Percentiles rank a stretch among this genome's conserved stretches.
Conservation (phyloP, 192 early-diverging fungal species). For the Podila epicladia region DNA sequence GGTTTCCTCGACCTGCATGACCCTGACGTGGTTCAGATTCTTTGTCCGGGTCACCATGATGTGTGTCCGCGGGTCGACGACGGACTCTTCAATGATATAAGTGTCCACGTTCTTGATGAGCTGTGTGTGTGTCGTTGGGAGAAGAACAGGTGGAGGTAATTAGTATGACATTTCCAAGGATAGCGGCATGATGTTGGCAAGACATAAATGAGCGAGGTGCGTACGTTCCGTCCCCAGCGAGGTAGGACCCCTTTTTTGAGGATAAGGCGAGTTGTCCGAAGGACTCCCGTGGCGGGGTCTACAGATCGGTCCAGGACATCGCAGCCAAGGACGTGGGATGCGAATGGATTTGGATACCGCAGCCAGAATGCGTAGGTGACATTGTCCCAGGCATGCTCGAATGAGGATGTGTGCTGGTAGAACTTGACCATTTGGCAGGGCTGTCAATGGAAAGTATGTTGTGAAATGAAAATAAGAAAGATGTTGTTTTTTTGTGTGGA, state of each 20-base stretch:
- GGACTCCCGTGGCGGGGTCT: slow-evolving; percentile 78
- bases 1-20: slow-evolving; percentile 93
- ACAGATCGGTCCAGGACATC: slow-evolving; percentile 94
- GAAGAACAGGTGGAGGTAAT: no score
- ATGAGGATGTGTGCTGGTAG: slow-evolving; percentile 80
- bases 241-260: slow-evolving; percentile 90
- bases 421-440: slow-evolving; percentile 19
- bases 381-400: slow-evolving; percentile 83
- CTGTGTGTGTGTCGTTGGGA: slow-evolving; percentile 32
- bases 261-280: slow-evolving; percentile 89
- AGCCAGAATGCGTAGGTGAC: slow-evolving; percentile 92
- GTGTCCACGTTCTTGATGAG: slow-evolving; percentile 86
- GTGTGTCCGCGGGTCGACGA: slow-evolving; percentile 77
- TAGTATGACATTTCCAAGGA: no score
- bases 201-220: no score
- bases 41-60: slow-evolving; percentile 86
- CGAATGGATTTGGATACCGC: slow-evolving; percentile 98
- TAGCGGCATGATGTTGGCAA: no score
- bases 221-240: slow-evolving; percentile 80
- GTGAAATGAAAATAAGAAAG: no score
- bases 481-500: background rate
- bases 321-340: slow-evolving; percentile 91
- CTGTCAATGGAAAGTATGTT: no score
- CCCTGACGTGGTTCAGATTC: slow-evolving; percentile 92
- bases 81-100: slow-evolving; percentile 91